A percentile compares a stretch with the other conserved stretches of the same genome.
Conservation (phyloP, 2,329 filamentous ascomycete species). For the Pseudopyricularia cyperi region DNA sequence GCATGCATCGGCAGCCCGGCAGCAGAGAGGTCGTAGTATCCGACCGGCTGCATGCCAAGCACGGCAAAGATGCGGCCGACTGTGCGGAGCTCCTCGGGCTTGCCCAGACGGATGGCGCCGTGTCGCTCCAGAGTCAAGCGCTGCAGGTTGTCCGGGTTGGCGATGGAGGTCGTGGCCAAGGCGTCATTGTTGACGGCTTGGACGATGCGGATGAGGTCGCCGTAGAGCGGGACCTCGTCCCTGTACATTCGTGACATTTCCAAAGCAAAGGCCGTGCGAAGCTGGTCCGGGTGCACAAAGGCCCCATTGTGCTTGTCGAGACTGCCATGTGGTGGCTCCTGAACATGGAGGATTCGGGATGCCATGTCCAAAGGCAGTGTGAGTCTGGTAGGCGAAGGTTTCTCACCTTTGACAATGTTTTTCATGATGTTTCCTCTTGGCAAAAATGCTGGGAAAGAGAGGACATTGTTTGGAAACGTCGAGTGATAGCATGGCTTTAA, state of each 20-base stretch:
- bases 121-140: conserved; percentile 16
- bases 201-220: not conserved
- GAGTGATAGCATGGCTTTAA: too few relatives aligned
- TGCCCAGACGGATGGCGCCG: conserved; percentile 36
- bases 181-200: not conserved
- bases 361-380: too few relatives aligned
- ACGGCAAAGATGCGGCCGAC: conserved; percentile 30
- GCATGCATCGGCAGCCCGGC: conserved; percentile 36
- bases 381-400: too few relatives aligned
- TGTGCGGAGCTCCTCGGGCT: conserved; percentile 25
- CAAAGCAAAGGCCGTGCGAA: not conserved
- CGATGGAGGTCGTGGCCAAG: not conserved
- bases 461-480: too few relatives aligned
- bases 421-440: too few relatives aligned
- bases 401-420: too few relatives aligned
- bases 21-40: conserved; percentile 35
- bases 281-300: not conserved
- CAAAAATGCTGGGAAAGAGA: too few relatives aligned
- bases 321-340: too few relatives aligned
- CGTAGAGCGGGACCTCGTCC: not conserved
- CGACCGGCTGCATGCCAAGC: conserved; percentile 33
- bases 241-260: conserved; percentile 1
- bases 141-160: not conserved
- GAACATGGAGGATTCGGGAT: too few relatives aligned
- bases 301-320: too few relatives aligned